Conservation (phyloP, 805 yeast genomes). For the Lachancea lanzarotensis region DNA sequence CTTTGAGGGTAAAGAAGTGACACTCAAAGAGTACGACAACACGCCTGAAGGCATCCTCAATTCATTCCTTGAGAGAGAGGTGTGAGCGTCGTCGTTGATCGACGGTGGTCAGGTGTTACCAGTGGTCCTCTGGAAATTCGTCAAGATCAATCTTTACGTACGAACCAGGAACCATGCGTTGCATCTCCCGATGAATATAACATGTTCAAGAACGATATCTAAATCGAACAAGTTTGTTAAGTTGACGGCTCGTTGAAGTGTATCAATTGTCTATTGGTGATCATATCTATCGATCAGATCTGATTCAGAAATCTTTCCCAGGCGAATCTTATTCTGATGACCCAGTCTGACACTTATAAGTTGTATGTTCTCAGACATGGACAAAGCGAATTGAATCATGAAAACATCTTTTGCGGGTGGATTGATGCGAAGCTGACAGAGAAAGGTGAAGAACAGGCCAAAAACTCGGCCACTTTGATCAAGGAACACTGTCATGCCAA, state of each 20-base stretch:
- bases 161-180: background rate
- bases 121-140: too few relatives aligned
- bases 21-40: constrained; percentile 68
- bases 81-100: constrained; percentile 12
- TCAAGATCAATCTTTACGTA: background rate
- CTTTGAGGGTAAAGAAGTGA: constrained; percentile 32
- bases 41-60: constrained; percentile 70
- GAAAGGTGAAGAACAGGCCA: constrained; percentile 63
- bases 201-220: background rate
- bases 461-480: constrained; percentile 54
- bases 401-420: constrained; percentile 81
- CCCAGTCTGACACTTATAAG: constrained; percentile 21
- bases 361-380: constrained; percentile 64
- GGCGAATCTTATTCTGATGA: constrained; percentile 7
- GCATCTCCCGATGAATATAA: background rate
- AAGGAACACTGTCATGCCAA: constrained; percentile 32
- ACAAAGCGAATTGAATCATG: constrained; percentile 71
- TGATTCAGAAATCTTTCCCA: too few relatives aligned
- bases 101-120: background rate
- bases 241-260: too few relatives aligned
- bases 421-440: constrained; percentile 65
- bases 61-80: constrained; percentile 61
- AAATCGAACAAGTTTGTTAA: background rate
- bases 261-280: too few relatives aligned
- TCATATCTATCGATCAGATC: too few relatives aligned